Percentiles rank a stretch among this genome's conserved stretches.
phyloP scores from a whole-genome alignment of 345 rosid species.

The Eucalyptus curtisii region DNA sequence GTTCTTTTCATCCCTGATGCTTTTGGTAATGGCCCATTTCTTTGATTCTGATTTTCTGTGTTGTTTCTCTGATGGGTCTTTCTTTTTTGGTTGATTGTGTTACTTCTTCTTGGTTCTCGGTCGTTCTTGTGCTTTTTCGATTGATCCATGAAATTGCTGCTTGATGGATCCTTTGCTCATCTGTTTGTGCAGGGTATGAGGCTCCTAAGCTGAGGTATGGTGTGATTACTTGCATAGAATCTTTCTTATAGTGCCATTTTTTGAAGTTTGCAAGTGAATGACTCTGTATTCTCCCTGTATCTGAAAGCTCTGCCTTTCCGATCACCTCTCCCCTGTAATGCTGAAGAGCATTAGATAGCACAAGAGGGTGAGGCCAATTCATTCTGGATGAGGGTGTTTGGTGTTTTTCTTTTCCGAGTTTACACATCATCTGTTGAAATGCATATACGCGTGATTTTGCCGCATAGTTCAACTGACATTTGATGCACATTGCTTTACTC shows the following conservation, averaged over 20 bases:
- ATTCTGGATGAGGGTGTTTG: background rate
- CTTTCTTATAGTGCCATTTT: background rate
- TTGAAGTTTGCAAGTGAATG: background rate
- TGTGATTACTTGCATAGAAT: background rate
- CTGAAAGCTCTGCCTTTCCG: background rate
- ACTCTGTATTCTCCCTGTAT: background rate
- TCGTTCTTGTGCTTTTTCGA: background rate
- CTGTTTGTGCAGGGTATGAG: constrained; percentile 21
- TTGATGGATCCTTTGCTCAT: background rate
- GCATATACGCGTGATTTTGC: background rate
- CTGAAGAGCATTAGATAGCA: background rate
- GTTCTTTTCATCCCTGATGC: constrained; percentile 57
- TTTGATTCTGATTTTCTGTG: background rate
- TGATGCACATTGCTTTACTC: background rate
- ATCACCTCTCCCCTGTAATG: background rate
- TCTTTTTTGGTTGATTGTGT: background rate
- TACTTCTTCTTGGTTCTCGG: background rate
- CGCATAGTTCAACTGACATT: background rate
- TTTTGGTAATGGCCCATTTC: constrained; percentile 10
- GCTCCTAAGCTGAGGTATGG: constrained; percentile 33
- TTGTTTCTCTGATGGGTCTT: too few relatives aligned
- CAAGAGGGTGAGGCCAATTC: background rate
- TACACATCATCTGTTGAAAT: background rate
- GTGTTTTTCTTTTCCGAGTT: background rate
- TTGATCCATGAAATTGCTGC: background rate